phyloP scores from a whole-genome alignment of 352 stramenopile species.

The Phytopythium mirpurense region DNA sequence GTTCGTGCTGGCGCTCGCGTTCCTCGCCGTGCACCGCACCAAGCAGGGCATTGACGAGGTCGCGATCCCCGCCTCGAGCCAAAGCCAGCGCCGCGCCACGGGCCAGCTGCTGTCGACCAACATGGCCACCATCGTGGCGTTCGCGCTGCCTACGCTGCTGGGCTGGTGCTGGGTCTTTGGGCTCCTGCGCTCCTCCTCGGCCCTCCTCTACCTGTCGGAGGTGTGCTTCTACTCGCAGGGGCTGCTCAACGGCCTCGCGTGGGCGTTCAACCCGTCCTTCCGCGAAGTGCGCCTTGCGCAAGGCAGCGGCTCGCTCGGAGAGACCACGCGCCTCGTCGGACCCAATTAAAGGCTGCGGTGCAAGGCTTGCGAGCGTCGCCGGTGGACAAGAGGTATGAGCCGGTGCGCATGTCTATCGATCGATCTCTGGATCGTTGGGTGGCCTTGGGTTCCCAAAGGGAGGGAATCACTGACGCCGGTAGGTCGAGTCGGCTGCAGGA shows the following conservation, averaged over 20 bases:
- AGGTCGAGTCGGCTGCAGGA: too few relatives aligned
- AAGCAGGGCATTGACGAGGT: constrained; percentile 8
- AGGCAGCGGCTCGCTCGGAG: constrained; percentile 13
- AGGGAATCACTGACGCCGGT: too few relatives aligned
- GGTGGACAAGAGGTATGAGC: too few relatives aligned
- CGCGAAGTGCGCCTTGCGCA: constrained; percentile 31
- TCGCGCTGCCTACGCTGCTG: constrained; percentile 39
- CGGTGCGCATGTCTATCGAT: too few relatives aligned
- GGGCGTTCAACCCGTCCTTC: constrained; percentile 55
- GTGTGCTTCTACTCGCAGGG: constrained; percentile 64
- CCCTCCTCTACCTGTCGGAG: constrained; percentile 52
- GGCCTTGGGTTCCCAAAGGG: too few relatives aligned
- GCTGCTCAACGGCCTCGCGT: constrained; percentile 46
- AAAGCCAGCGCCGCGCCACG: constrained; percentile 35
- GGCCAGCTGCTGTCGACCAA: constrained; percentile 46
- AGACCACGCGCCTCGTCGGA: constrained; percentile 23
- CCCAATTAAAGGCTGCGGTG: constrained; percentile 36
- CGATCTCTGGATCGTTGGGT: too few relatives aligned
- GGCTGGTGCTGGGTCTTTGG: constrained; percentile 36
- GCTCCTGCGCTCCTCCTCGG: constrained; percentile 25
- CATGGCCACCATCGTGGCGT: constrained; percentile 30
- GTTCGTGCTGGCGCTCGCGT: constrained; percentile 28
- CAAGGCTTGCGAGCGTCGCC: too few relatives aligned
- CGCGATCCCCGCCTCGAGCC: constrained; percentile 20
- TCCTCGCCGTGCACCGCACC: constrained; percentile 27